Evolutionary conservation across 202 grass and related monocot genomes (phyloP), one percentile per base, ranked within the genome.

Genomic region (Dendrocalamus latiflorus): DNA sequence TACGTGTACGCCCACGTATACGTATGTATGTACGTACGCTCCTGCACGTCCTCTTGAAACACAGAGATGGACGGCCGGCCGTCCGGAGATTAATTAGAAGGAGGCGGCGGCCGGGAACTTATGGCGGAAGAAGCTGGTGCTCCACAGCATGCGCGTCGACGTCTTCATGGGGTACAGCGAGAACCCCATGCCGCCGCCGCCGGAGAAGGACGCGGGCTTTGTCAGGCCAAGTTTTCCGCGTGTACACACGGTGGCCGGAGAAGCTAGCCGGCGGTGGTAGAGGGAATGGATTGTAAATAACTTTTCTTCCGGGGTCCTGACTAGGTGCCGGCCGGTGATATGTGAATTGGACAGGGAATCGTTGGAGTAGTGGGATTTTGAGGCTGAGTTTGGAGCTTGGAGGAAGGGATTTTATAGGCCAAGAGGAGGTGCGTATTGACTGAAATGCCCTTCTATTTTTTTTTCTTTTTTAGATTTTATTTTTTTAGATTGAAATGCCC

Each of bases 51-150:
- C 56, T 68, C 48, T 11, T 59, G 36, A 76, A 83, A 56, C 42
- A 26, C 60, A 44, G 88, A 69, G 75, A 55, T 49, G 43, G 63
- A 28, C 68, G 13, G 24, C 41, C 13, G 51, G n/a, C 43, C n/a
- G 34, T 50, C 72, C 49, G 58, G 42, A 15, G 80, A 51, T 68
- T 49, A 55, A 55, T 83, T 77, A 86, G 88, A 86, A 83, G 61
- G 68, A 82, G 58, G 55, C 28, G 50, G 75, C 36, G 60, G 84
- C 74, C 9, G 68, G 78, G 53, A 88, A 82, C 78, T 91, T 88
- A 62, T 91, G 90, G 60, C 85, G 90, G 86, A 86, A 91, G 74
- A 91, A 91, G 68, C 90, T 91, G 74, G 90, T 91, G 68, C 78
- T 91, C 83, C 84, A 90, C 60, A 82, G 84, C 84, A 75, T 79